Evolutionary conservation across 441 rosid species (phyloP).

Genomic region (Pelargonium fulgidum): DNA sequence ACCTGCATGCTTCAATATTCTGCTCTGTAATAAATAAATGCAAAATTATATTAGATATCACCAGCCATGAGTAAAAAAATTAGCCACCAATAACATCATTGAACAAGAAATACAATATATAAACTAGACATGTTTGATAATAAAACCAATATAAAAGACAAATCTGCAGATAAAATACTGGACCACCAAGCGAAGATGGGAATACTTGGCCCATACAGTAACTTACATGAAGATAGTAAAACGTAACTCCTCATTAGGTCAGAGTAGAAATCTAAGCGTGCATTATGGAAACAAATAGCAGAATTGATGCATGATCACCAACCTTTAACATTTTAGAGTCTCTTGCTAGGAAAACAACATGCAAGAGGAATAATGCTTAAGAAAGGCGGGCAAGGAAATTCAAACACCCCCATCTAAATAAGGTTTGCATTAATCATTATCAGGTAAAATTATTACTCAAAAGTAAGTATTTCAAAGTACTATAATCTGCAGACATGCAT

Average conservation of each 20-base stretch:
- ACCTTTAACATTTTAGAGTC: neutral
- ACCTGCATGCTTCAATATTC: conserved; percentile 98
- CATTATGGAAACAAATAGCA: neutral
- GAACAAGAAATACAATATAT: neutral
- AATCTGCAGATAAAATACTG: neutral
- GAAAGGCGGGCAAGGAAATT: too few species aligned
- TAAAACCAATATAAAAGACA: neutral
- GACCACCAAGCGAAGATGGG: neutral
- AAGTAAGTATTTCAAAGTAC: neutral
- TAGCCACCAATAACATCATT: too few species aligned
- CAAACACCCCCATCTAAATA: too few species aligned
- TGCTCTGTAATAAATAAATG: conserved; percentile 53
- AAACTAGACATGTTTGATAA: neutral
- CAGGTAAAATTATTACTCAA: conserved; percentile 4
- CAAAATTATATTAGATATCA: neutral
- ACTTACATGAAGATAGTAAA: too few species aligned
- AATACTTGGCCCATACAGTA: neutral
- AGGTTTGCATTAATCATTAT: neutral
- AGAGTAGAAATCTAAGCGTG: too few species aligned
- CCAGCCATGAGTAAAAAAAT: neutral
- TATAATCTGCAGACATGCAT: neutral
- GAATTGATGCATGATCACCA: neutral
- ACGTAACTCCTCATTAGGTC: too few species aligned
- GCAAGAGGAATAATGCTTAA: too few species aligned
- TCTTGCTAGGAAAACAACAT: neutral